Percentiles rank a stretch among this genome's conserved stretches.
These are phyloP conservation scores for Diaporthe ilicicola DNA, from an alignment of 2,329 filamentous ascomycete species.

Conservation along the genomic window DNA sequence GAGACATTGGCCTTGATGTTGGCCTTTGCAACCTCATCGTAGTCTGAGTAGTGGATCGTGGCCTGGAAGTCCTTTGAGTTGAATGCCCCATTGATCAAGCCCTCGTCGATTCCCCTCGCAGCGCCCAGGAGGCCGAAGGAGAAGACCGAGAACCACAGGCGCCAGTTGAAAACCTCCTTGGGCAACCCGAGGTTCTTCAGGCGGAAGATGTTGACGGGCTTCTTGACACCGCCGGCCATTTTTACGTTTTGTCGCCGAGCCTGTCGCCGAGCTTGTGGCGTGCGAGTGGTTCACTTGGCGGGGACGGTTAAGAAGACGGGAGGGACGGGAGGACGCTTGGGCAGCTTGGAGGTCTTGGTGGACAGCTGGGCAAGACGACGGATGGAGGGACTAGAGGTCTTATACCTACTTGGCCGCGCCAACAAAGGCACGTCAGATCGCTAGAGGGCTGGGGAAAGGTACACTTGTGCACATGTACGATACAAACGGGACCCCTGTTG, in stretches of 20 bases:
- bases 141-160: constrained; percentile 78
- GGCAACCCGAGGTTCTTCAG: constrained; percentile 72
- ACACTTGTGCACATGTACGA: too few relatives aligned
- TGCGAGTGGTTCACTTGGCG: neutral
- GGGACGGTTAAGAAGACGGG: neutral
- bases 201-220: constrained; percentile 70
- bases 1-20: constrained; percentile 81
- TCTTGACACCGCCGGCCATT: constrained; percentile 63
- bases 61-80: constrained; percentile 70
- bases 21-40: constrained; percentile 62
- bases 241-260: constrained; percentile 33
- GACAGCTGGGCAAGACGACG: constrained; percentile 7
- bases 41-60: constrained; percentile 65
- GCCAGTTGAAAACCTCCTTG: constrained; percentile 78
- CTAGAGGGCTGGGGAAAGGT: neutral
- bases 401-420: constrained; percentile 5
- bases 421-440: neutral
- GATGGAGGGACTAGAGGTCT: neutral
- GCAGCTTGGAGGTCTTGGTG: constrained; percentile 8
- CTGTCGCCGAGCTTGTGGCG: constrained; percentile 21
- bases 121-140: constrained; percentile 80
- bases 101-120: constrained; percentile 82
- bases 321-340: constrained; percentile 12
- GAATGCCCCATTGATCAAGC: constrained; percentile 77
- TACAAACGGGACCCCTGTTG: neutral